Base-by-base conservation (phyloP, 306 rosid species). In the Quercus suber region DNA sequence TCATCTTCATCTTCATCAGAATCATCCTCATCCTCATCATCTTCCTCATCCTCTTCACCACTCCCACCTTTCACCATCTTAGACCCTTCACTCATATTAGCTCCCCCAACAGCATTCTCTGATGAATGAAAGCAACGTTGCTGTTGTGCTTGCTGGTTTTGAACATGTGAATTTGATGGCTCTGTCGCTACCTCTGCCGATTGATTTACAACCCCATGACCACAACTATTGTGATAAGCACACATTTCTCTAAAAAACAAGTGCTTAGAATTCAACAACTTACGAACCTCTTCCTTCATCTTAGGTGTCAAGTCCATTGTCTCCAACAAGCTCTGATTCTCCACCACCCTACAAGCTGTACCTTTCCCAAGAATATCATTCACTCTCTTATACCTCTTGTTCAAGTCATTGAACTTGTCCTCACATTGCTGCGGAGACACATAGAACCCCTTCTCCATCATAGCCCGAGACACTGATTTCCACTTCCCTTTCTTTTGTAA, bases 341-440 rank as follows among this genome's bases (percentile, higher is more conserved):
- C 99, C 74, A 93, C 99, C 0, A 95, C 99, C 70, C 43, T 80
- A 75, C 98, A 93, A 55, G 99, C 93, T 21, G 97, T 93, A 9
- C 98, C 99, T 71, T 87, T 95, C 3, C 99, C 99, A 33, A 95
- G 97, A 31, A 95, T 91, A 58, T 95, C 99, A 82, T 95, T 95
- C 43, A 95, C 99, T 43, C 99, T 89, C 86, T 91, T 95, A 55
- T 91, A 95, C 88, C 99, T 91, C 87, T 92, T 95, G 77, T 95
- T 95, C 79, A 95, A 81, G 67, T 93, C 98, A 73, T 91, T 93
- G 86, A 95, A 95, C 84, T 92, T 95, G 61, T 95, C 99, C 85
- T 95, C 98, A 31, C 98, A 95, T 82, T 95, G 99, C 82, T 95
- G 98, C 30, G 99, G 99, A 13, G 98, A 95, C 6, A 95, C 98